Evolutionary conservation across 805 yeast genomes (phyloP).

Genomic region (Metschnikowia orientalis): DNA sequence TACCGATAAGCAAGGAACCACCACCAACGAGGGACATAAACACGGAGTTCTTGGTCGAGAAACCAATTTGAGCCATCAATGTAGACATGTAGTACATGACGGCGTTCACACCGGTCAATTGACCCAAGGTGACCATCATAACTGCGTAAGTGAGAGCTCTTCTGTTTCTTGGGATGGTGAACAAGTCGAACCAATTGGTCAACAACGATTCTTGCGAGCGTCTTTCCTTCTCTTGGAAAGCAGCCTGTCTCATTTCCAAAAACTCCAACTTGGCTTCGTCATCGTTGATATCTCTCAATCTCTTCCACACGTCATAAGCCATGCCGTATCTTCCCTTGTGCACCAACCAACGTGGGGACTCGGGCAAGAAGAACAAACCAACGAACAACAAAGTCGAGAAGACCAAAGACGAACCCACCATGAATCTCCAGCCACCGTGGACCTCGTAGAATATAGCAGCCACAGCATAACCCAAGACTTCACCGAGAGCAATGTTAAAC

Average conservation of each 20-base stretch:
- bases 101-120: conserved; percentile 65
- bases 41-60: conserved; percentile 46
- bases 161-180: conserved; percentile 54
- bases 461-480: conserved; percentile 58
- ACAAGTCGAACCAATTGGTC: conserved; percentile 47
- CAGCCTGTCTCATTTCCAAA: conserved; percentile 52
- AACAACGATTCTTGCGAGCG: conserved; percentile 30
- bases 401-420: conserved; percentile 60
- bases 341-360: conserved; percentile 57
- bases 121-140: conserved; percentile 57
- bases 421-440: conserved; percentile 58
- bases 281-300: conserved; percentile 46
- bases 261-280: conserved; percentile 48
- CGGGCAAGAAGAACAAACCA: conserved; percentile 55
- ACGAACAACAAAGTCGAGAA: conserved; percentile 49
- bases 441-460: conserved; percentile 59
- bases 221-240: conserved; percentile 43
- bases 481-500: conserved; percentile 63
- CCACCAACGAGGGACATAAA: conserved; percentile 71
- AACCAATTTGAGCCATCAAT: conserved; percentile 53
- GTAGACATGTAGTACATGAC: conserved; percentile 62
- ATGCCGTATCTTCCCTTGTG: conserved; percentile 49
- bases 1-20: conserved; percentile 56
- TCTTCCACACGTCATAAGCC: conserved; percentile 53
- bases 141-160: conserved; percentile 56